These are phyloP conservation scores for Coccomyxa sp. DNA, from an alignment of 139 green algal species.

Conservation along the genomic window DNA sequence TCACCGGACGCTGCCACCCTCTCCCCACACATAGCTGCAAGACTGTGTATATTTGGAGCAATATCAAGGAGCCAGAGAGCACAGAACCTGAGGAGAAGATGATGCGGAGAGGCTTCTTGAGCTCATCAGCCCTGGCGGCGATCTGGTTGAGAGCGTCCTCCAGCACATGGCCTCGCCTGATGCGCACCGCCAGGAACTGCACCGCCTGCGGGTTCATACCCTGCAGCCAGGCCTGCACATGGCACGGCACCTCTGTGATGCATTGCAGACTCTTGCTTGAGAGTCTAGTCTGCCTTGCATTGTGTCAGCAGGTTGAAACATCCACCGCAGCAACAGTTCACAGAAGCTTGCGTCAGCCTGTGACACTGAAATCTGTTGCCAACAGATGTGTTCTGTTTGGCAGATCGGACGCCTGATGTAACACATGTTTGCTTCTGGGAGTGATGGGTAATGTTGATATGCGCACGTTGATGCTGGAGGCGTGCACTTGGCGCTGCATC, in stretches of 20 bases:
- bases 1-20: too few relatives aligned
- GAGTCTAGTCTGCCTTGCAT: neutral
- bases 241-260: neutral
- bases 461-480: constrained; percentile 42
- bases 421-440: too few relatives aligned
- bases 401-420: too few relatives aligned
- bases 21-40: neutral
- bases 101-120: constrained; percentile 77
- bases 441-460: too few relatives aligned
- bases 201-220: constrained; percentile 37
- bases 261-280: neutral
- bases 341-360: too few relatives aligned
- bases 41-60: too few relatives aligned
- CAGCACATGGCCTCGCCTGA: constrained; percentile 63
- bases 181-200: constrained; percentile 43
- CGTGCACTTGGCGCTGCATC: constrained; percentile 56
- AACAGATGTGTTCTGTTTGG: too few relatives aligned
- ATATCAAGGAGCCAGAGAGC: too few relatives aligned
- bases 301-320: neutral
- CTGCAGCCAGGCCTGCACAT: constrained; percentile 19
- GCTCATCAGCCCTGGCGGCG: constrained; percentile 31
- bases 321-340: neutral
- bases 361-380: too few relatives aligned
- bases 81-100: constrained; percentile 15
- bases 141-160: constrained; percentile 74